Percentiles rank a stretch among this genome's conserved stretches.
These are phyloP conservation scores for Iodosphaeria phyllophila DNA, from an alignment of 2,329 filamentous ascomycete species.

Conservation along the genomic window DNA sequence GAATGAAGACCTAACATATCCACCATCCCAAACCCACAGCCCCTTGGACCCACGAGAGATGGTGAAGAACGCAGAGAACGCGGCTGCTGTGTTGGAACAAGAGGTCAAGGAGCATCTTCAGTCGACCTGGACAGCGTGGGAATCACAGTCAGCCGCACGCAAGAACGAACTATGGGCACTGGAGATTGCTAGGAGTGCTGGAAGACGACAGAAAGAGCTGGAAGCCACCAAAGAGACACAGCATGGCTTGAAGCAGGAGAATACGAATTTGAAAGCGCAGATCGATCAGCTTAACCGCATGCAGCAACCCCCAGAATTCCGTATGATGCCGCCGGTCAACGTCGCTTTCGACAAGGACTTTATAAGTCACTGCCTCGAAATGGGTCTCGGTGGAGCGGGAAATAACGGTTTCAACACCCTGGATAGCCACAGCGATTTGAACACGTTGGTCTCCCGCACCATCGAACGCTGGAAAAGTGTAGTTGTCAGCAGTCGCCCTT, in stretches of 20 bases:
- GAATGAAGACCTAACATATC: constrained; percentile 31
- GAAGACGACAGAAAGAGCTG: constrained; percentile 34
- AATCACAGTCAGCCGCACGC: constrained; percentile 34
- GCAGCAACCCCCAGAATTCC: constrained; percentile 42
- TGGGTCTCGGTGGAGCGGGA: constrained; percentile 19
- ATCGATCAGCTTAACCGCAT: constrained; percentile 38
- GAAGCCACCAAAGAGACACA: constrained; percentile 31
- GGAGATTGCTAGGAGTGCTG: constrained; percentile 40
- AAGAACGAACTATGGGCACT: constrained; percentile 41
- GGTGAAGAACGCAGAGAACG: constrained; percentile 27
- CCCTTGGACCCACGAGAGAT: constrained; percentile 25
- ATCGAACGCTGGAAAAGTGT: constrained; percentile 45
- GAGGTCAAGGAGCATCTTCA: constrained; percentile 58
- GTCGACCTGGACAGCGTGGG: constrained; percentile 65
- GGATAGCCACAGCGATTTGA: constrained; percentile 32
- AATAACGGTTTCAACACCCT: constrained; percentile 27
- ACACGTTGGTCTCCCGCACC: constrained; percentile 29
- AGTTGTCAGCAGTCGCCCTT: constrained; percentile 29
- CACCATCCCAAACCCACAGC: constrained; percentile 19
- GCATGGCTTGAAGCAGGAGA: constrained; percentile 34
- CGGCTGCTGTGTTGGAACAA: constrained; percentile 43
- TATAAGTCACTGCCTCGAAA: constrained; percentile 25
- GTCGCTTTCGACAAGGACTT: constrained; percentile 30
- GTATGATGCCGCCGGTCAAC: constrained; percentile 29
- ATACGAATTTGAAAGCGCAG: constrained; percentile 34